These are phyloP conservation scores for Verticillium dahliae DNA, from an alignment of 2,329 filamentous ascomycete genomes.

Conservation along the genomic window DNA sequence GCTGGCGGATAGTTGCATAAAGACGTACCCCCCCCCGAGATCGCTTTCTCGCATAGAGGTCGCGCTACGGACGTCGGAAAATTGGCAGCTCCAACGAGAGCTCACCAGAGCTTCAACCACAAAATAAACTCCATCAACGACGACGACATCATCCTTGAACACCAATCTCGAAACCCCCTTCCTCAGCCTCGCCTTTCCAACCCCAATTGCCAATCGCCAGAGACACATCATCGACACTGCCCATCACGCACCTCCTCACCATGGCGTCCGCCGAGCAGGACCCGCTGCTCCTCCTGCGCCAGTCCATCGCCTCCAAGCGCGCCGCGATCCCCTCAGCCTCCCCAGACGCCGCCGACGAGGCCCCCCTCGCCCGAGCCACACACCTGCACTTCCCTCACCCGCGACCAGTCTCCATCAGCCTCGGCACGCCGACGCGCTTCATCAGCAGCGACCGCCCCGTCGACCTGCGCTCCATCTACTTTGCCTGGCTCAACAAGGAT, in stretches of 20 bases:
- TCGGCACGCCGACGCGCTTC: conserved; percentile 78
- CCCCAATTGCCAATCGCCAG: background rate
- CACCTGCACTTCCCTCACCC: conserved; percentile 68
- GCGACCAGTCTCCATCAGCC: conserved; percentile 54
- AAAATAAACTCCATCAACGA: background rate
- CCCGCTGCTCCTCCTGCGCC: conserved; percentile 75
- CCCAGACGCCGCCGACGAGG: conserved; percentile 56
- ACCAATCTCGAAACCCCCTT: background rate
- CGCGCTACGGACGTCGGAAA: background rate
- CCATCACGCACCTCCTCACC: conserved; percentile 9
- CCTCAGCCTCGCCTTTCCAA: background rate
- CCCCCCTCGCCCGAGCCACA: conserved; percentile 66
- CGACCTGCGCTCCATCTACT: conserved; percentile 90
- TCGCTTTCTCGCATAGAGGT: background rate
- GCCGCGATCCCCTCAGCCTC: conserved; percentile 69
- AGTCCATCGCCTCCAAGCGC: conserved; percentile 66
- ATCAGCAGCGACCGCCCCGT: conserved; percentile 68
- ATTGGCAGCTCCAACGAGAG: background rate
- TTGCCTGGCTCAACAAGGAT: conserved; percentile 93
- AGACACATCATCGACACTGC: background rate
- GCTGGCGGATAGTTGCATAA: background rate
- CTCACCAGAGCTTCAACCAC: background rate
- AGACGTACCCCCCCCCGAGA: too few relatives aligned
- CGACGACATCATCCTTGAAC: background rate
- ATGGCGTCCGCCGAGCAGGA: conserved; percentile 63